Base-by-base conservation (phyloP, 345 rosid genomes). In the Cardamine chenopodiifolia region DNA sequence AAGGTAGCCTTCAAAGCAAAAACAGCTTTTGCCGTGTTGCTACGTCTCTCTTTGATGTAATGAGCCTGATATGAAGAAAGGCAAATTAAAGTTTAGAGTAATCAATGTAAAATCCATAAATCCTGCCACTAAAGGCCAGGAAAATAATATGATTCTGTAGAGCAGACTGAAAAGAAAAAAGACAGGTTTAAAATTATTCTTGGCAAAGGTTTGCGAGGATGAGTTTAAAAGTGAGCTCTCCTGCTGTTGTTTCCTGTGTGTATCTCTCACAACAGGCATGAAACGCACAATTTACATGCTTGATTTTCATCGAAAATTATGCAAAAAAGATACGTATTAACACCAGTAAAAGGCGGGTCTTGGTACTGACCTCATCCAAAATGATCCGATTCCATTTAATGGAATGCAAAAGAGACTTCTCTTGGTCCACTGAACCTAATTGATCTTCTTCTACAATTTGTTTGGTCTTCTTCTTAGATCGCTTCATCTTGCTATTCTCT, bases 11-110 rank as follows among this genome's bases (percentile, higher is more conserved):
- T 86, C 77, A 95, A 85, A 34, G 97, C 85, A 70, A 95, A 89
- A 82, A 95, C 84, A 10, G 97, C 97, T 84, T 74, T 95, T 39
- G 97, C 97, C 64, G 99, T 95, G 81, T 88, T 94, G 77, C 90
- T 80, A 18, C 93, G 93, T 70, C 89, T 86, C 78, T 95, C 99
- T 84, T 95, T 95, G 58, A 95, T 83, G 71, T 75, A 90, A 81
- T 95, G 97, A 66, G 92, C 99, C 99, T 95, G 70, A 61, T 61
- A 52, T 20, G 25, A 53, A 14, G 18, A 37, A 50, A 77, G 62
- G 54, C 14, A 13, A 31, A 66, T 45, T 4, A 45, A 29, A 39
- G 8, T 66, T 31, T 22, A 44, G 8, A 47, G 40, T 42, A 70
- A 19, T 40, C 58, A 76, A 62, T 18, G 28, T 69, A 25, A 62